Evolutionary conservation across 176 grass and related monocot genomes (phyloP).

Genomic region (Tillandsia leiboldiana): DNA sequence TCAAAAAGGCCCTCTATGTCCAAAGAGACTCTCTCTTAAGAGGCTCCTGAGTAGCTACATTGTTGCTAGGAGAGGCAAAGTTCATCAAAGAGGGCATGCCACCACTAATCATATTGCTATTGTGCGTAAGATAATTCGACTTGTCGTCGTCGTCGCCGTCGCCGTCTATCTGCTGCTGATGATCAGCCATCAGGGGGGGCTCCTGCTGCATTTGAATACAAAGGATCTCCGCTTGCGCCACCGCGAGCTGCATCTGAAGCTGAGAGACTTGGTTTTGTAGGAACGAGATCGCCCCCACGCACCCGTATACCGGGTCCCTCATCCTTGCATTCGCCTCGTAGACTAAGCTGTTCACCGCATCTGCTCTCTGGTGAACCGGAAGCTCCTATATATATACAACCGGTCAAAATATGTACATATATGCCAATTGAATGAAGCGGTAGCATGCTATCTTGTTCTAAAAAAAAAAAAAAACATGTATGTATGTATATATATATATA

Average conservation of each 20-base stretch:
- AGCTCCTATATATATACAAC: constrained; percentile 36
- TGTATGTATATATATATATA: too few relatives aligned
- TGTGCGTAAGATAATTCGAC: constrained; percentile 41
- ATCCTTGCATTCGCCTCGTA: constrained; percentile 85
- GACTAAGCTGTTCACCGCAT: constrained; percentile 88
- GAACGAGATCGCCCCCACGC: constrained; percentile 86
- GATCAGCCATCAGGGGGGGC: constrained; percentile 5
- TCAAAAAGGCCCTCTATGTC: constrained; percentile 38
- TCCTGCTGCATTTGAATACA: constrained; percentile 87
- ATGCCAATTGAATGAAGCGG: too few relatives aligned
- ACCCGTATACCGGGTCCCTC: constrained; percentile 83
- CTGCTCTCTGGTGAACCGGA: constrained; percentile 62
- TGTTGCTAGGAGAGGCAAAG: constrained; percentile 35
- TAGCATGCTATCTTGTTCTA: too few relatives aligned
- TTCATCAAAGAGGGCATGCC: constrained; percentile 37
- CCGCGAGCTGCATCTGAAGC: constrained; percentile 89
- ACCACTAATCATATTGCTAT: constrained; percentile 24
- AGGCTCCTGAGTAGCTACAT: constrained; percentile 38
- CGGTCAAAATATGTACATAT: too few relatives aligned
- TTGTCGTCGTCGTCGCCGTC: background rate
- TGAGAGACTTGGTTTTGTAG: constrained; percentile 89
- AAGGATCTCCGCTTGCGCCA: constrained; percentile 81
- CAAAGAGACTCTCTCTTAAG: constrained; percentile 83
- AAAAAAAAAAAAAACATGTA: too few relatives aligned
- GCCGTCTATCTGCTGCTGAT: constrained; percentile 2